Conservation (phyloP, 2,329 filamentous ascomycete species). For the Phialophora expanda region DNA sequence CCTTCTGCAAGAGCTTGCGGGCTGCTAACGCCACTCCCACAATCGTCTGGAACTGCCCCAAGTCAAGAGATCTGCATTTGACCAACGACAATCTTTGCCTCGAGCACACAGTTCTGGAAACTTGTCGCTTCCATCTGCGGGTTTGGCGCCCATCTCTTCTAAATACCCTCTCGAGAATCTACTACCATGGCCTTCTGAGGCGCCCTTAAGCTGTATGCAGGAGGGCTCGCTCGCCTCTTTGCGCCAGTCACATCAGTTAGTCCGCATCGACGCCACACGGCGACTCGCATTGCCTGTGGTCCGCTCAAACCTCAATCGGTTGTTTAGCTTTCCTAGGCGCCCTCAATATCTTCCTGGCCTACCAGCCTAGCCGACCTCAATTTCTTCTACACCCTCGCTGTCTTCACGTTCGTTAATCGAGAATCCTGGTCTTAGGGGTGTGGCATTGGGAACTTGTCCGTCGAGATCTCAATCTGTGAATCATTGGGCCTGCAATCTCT, state of each 20-base stretch:
- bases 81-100: conserved; percentile 20
- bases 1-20: conserved; percentile 14
- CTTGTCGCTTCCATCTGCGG: background rate
- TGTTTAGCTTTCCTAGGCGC: conserved; percentile 16
- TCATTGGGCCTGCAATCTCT: conserved; percentile 20
- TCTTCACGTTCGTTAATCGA: conserved; percentile 30
- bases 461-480: conserved; percentile 19
- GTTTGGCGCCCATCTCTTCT: background rate
- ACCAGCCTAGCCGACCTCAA: conserved; percentile 9
- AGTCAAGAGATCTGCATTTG: conserved; percentile 18
- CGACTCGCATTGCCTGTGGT: conserved; percentile 11
- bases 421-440: background rate
- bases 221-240: conserved; percentile 10
- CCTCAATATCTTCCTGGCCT: conserved; percentile 17
- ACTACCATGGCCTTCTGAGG: conserved; percentile 1
- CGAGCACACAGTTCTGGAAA: conserved; percentile 27
- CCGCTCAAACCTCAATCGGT: conserved; percentile 23
- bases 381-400: conserved; percentile 14
- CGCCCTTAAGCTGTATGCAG: conserved; percentile 2
- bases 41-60: background rate
- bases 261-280: conserved; percentile 18
- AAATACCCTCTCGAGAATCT: background rate
- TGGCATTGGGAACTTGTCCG: conserved; percentile 16
- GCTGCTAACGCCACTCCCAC: conserved; percentile 17
- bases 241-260: conserved; percentile 12